Percentiles rank a stretch among this genome's conserved stretches.
These are phyloP conservation scores for Ceratobasidium sp. DNA, from an alignment of 1,284 basidiomycete species.

Conservation along the genomic window DNA sequence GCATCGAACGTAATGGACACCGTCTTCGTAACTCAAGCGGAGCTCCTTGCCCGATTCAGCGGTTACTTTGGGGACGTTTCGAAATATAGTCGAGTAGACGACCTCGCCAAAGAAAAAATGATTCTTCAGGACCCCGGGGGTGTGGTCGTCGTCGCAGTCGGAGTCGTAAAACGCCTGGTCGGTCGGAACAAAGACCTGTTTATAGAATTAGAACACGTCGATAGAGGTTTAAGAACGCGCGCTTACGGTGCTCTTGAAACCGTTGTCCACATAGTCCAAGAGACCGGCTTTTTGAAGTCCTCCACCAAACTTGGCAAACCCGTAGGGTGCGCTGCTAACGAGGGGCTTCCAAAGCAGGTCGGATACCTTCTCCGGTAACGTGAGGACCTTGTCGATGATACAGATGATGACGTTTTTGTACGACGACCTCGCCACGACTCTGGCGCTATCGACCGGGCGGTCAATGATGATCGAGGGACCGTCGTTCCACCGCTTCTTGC, in stretches of 20 bases:
- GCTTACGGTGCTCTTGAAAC: not conserved
- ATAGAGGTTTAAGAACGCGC: not conserved
- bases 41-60: too few species aligned
- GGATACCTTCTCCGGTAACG: not conserved
- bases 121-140: not conserved
- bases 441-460: conserved; percentile 1
- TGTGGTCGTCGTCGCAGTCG: not conserved
- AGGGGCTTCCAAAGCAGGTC: conserved; percentile 18
- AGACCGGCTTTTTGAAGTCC: not conserved
- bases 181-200: conserved; percentile 30
- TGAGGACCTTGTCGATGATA: not conserved
- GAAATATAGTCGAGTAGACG: not conserved
- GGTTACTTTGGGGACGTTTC: not conserved
- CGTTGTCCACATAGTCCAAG: not conserved
- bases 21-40: too few species aligned
- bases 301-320: conserved; percentile 9
- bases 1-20: not conserved
- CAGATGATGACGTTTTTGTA: conserved; percentile 9
- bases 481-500: conserved; percentile 18
- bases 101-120: not conserved
- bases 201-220: not conserved
- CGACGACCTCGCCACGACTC: not conserved
- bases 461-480: not conserved
- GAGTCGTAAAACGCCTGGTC: conserved; percentile 7
- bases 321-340: not conserved